phyloP scores from a whole-genome alignment of 129 eudicot genomes.

The Helianthus tuberosus region DNA sequence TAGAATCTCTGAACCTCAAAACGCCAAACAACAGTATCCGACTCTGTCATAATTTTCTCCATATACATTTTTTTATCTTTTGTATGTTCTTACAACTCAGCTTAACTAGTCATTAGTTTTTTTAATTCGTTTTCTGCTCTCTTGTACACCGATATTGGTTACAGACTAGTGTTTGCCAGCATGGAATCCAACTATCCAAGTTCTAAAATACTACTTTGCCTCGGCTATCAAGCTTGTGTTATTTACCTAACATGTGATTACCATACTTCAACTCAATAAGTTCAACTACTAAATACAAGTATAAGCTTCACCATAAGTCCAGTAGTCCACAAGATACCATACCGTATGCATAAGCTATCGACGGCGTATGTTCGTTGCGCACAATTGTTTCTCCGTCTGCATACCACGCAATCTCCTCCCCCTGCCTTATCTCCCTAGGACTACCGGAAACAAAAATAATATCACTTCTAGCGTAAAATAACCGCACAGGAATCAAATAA shows the following conservation, averaged over 20 bases:
- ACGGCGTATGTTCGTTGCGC: conserved; percentile 73
- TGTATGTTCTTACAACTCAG: conserved; percentile 10
- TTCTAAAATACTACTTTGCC: conserved; percentile 10
- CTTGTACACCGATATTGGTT: neutral
- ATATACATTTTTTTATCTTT: neutral
- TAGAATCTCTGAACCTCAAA: neutral
- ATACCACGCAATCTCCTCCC: conserved; percentile 99
- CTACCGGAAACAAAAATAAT: conserved; percentile 38
- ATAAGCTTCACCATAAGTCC: conserved; percentile 8
- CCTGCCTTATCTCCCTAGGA: conserved; percentile 93
- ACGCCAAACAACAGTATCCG: neutral
- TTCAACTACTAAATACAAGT: conserved; percentile 4
- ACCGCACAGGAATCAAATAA: neutral
- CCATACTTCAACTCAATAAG: conserved; percentile 2
- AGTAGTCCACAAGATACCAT: conserved; percentile 13
- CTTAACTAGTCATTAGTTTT: conserved; percentile 7
- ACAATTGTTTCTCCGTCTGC: conserved; percentile 97
- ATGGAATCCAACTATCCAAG: neutral
- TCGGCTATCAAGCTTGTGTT: neutral
- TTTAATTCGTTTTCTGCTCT: neutral
- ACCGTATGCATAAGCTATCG: conserved; percentile 98
- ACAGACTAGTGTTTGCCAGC: conserved; percentile 23
- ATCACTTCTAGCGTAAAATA: conserved; percentile 5
- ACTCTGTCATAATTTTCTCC: neutral
- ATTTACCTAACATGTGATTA: conserved; percentile 22